These are phyloP conservation scores for Cystobasidiopsis lactophilus DNA, from an alignment of 768 basidiomycete genomes.

Conservation along the genomic window DNA sequence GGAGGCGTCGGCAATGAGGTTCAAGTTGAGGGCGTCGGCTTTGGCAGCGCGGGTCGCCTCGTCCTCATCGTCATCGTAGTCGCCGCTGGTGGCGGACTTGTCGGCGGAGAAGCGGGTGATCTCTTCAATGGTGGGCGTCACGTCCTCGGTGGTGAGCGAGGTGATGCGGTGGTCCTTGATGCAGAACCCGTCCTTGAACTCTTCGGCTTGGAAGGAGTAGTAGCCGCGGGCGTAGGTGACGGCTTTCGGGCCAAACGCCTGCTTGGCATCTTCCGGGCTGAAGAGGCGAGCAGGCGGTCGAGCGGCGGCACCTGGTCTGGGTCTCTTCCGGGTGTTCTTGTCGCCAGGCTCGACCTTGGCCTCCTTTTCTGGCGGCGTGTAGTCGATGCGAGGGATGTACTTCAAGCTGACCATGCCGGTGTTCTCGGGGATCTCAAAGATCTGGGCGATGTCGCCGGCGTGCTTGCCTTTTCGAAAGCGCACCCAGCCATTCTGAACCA, in stretches of 20 bases:
- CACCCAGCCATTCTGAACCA: conserved; percentile 78
- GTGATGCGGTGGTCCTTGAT: conserved; percentile 83
- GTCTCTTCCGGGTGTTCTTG: conserved; percentile 39
- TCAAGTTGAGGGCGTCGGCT: conserved; percentile 50
- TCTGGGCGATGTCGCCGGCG: conserved; percentile 80
- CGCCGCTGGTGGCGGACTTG: background rate
- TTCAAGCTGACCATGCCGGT: conserved; percentile 79
- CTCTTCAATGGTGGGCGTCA: conserved; percentile 89
- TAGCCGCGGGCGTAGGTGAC: conserved; percentile 38
- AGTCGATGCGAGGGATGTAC: conserved; percentile 92
- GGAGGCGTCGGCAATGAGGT: conserved; percentile 77
- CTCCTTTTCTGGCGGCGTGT: conserved; percentile 52
- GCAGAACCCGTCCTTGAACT: conserved; percentile 81
- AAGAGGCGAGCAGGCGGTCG: conserved; percentile 82
- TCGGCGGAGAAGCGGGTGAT: conserved; percentile 56
- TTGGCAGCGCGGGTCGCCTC: conserved; percentile 16
- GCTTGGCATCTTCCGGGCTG: conserved; percentile 75
- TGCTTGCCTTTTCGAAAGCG: conserved; percentile 85
- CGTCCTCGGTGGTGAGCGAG: conserved; percentile 57
- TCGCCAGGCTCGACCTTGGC: conserved; percentile 31
- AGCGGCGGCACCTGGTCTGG: conserved; percentile 12
- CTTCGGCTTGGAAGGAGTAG: conserved; percentile 77
- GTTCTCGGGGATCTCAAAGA: conserved; percentile 79
- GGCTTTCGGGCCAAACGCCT: conserved; percentile 56
- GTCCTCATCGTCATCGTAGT: background rate